Evolutionary conservation across 768 basidiomycete genomes (phyloP).

Genomic region (Paxillus involutus): DNA sequence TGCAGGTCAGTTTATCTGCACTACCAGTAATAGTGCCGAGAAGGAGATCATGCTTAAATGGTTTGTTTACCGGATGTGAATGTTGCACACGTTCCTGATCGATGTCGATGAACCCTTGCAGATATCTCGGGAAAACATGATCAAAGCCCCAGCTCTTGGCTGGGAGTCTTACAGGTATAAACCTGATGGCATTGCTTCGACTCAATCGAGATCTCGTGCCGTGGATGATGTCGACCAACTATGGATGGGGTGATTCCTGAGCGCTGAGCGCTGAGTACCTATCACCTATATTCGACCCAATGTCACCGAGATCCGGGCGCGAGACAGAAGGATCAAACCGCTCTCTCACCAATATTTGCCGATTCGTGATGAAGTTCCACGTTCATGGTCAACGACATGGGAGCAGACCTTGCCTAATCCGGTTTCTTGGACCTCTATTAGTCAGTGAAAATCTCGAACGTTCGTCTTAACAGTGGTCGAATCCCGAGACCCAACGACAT

Average conservation of each 20-base stretch:
- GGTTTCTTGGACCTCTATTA: conserved; percentile 4
- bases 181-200: too few species aligned
- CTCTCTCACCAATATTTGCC: too few species aligned
- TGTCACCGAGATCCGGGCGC: too few species aligned
- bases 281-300: not conserved
- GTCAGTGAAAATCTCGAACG: conserved; percentile 10
- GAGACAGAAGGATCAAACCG: too few species aligned
- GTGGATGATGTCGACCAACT: too few species aligned
- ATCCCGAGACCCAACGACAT: conserved; percentile 13
- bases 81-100: not conserved
- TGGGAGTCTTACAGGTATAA: too few species aligned
- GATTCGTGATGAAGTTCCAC: not conserved
- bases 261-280: too few species aligned
- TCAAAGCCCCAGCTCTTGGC: not conserved
- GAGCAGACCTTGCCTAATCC: conserved; percentile 15
- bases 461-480: conserved; percentile 27
- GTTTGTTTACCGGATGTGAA: not conserved
- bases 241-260: not conserved
- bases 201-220: too few species aligned
- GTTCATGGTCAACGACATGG: not conserved
- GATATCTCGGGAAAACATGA: not conserved
- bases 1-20: not conserved
- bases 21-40: not conserved
- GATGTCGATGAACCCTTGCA: too few species aligned
- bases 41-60: not conserved